Percentiles rank a stretch among this genome's conserved stretches.
Evolutionary conservation across 1,139 yeast genomes (phyloP).

Genomic region (Diutina rugosa): DNA sequence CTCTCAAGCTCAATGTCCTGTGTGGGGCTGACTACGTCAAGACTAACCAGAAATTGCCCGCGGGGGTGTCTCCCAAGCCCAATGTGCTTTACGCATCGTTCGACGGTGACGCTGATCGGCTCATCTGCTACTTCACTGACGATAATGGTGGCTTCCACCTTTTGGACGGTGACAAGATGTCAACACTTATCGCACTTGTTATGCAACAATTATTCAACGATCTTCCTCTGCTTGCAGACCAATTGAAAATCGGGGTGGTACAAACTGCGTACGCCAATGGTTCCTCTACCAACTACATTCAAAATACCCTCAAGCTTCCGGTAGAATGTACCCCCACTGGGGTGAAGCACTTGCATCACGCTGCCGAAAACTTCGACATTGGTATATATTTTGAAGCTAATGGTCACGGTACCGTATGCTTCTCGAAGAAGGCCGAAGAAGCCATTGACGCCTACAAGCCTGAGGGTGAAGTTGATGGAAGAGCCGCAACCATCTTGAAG

Average conservation of each 20-base stretch:
- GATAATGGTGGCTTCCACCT: slow-evolving; percentile 40
- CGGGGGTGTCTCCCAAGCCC: slow-evolving; percentile 29
- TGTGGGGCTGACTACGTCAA: slow-evolving; percentile 98
- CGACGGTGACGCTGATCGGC: slow-evolving; percentile 97
- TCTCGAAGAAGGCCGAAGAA: slow-evolving; percentile 44
- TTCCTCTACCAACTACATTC: slow-evolving; percentile 64
- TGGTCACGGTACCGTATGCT: slow-evolving; percentile 97
- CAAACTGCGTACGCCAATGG: slow-evolving; percentile 99
- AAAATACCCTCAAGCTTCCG: slow-evolving; percentile 52
- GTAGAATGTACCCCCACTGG: slow-evolving; percentile 92
- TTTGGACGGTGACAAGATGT: slow-evolving; percentile 89
- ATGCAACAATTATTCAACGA: slow-evolving; percentile 36
- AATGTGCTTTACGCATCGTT: slow-evolving; percentile 62
- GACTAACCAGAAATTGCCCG: slow-evolving; percentile 72
- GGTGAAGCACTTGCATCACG: slow-evolving; percentile 89
- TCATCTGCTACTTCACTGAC: slow-evolving; percentile 67
- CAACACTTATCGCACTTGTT: slow-evolving; percentile 70
- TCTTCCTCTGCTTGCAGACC: slow-evolving; percentile 23
- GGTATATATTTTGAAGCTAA: slow-evolving; percentile 97
- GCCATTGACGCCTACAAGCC: slow-evolving; percentile 15
- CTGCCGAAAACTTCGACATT: slow-evolving; percentile 70
- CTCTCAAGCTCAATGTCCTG: slow-evolving; percentile 50
- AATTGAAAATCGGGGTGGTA: slow-evolving; percentile 63
- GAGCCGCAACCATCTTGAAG: slow-evolving; percentile 39
- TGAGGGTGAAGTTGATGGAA: slow-evolving; percentile 9